Conservation (phyloP, 306 rosid species). For the Erythrophleum fordii region DNA sequence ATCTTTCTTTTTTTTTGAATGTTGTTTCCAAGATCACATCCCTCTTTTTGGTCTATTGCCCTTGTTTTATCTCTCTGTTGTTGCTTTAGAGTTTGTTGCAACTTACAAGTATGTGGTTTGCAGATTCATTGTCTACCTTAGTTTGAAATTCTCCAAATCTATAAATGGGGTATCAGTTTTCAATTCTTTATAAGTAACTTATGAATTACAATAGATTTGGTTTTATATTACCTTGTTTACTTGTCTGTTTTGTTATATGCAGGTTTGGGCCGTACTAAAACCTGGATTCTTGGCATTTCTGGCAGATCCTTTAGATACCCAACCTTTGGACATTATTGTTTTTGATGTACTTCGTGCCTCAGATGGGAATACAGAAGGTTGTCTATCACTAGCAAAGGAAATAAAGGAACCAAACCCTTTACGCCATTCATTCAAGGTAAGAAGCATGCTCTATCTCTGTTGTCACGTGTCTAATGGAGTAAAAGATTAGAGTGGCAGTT, state of each 20-base stretch:
- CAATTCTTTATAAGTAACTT: conserved; percentile 11
- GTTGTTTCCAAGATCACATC: background rate
- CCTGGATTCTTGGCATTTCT: conserved; percentile 97
- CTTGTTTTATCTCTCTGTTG: background rate
- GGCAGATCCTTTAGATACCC: conserved; percentile 84
- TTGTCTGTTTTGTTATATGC: conserved; percentile 42
- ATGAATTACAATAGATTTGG: background rate
- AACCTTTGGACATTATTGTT: conserved; percentile 93
- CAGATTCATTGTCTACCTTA: background rate
- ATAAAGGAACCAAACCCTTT: conserved; percentile 85
- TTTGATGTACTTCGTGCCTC: conserved; percentile 88
- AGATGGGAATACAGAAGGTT: conserved; percentile 84
- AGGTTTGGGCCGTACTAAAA: conserved; percentile 98
- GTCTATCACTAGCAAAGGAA: conserved; percentile 81
- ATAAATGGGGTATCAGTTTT: conserved; percentile 17
- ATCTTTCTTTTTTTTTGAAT: background rate
- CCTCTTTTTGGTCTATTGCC: background rate
- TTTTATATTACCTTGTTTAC: conserved; percentile 27
- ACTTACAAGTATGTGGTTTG: background rate
- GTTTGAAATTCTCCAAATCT: conserved; percentile 27
- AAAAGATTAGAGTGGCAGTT: conserved; percentile 20
- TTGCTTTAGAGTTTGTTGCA: background rate
- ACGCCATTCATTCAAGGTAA: conserved; percentile 88
- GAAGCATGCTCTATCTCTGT: conserved; percentile 39
- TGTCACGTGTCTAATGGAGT: background rate